Evolutionary conservation across 1,139 yeast genomes (phyloP).

Genomic region (Pichia sp.): DNA sequence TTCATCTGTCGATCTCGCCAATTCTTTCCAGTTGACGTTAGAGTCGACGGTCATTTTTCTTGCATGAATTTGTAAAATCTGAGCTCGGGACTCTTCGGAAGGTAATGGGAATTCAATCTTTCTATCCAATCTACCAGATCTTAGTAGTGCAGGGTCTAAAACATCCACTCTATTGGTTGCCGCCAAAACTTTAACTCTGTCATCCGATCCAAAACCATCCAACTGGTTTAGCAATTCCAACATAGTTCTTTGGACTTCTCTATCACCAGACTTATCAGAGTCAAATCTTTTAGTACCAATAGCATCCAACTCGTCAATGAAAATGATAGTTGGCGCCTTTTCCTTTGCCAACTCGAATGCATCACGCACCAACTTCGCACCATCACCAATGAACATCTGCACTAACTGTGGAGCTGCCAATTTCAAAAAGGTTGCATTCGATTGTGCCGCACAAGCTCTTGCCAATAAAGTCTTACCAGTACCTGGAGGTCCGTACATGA

Average conservation of each 20-base stretch:
- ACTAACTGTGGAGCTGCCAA: constrained; percentile 98
- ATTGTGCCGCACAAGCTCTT: constrained; percentile 98
- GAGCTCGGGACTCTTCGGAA: constrained; percentile 94
- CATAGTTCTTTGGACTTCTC: constrained; percentile 99
- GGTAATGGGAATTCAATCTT: constrained; percentile 98
- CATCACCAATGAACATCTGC: constrained; percentile 99
- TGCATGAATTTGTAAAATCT: constrained; percentile 92
- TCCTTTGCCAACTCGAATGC: constrained; percentile 98
- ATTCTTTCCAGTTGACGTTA: constrained; percentile 94
- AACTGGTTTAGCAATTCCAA: constrained; percentile 92
- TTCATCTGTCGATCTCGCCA: constrained; percentile 96
- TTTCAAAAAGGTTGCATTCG: constrained; percentile 95
- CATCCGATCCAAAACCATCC: constrained; percentile 98
- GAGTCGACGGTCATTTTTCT: constrained; percentile 94
- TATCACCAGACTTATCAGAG: constrained; percentile 94
- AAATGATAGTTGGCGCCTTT: constrained; percentile 95
- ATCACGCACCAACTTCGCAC: constrained; percentile 96
- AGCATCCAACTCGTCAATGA: constrained; percentile 97
- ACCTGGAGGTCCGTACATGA: constrained; percentile 99
- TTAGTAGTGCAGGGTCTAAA: constrained; percentile 90
- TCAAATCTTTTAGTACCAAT: constrained; percentile 98
- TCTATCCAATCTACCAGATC: constrained; percentile 97
- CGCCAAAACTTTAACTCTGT: constrained; percentile 92
- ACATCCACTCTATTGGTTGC: constrained; percentile 99
- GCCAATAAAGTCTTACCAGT: constrained; percentile 97